phyloP scores from a whole-genome alignment of 2,329 filamentous ascomycete genomes.

The Blumeria hordei region DNA sequence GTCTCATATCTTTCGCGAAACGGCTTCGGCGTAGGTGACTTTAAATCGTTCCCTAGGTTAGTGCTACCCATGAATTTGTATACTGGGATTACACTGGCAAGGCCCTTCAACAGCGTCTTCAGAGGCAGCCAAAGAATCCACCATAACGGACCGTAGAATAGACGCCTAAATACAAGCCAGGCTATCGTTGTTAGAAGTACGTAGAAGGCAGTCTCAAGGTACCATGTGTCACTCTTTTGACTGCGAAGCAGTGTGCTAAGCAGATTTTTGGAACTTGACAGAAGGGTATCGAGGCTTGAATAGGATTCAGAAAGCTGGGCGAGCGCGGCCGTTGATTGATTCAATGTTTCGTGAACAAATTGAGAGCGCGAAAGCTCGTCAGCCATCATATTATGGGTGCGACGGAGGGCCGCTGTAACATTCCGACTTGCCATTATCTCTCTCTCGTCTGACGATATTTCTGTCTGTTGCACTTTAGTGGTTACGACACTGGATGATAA shows the following conservation, averaged over 20 bases:
- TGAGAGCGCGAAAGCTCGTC: conserved; percentile 64
- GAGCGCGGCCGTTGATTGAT: conserved; percentile 65
- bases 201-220: conserved; percentile 74
- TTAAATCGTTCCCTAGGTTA: too few species aligned
- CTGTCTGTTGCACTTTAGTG: background rate
- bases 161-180: conserved; percentile 68
- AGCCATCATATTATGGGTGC: conserved; percentile 71
- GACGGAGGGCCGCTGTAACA: conserved; percentile 60
- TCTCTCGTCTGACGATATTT: conserved; percentile 36
- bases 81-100: conserved; percentile 19
- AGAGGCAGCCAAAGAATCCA: conserved; percentile 71
- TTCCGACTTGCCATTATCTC: conserved; percentile 53
- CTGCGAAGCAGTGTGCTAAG: conserved; percentile 59
- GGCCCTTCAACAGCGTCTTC: conserved; percentile 36
- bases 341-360: conserved; percentile 74
- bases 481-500: background rate
- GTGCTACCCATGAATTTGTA: conserved; percentile 18
- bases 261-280: conserved; percentile 49
- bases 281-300: conserved; percentile 49
- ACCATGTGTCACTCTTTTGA: conserved; percentile 96
- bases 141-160: conserved; percentile 75
- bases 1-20: too few species aligned
- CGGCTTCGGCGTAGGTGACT: too few species aligned
- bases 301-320: conserved; percentile 62
- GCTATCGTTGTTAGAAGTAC: conserved; percentile 50